A percentile compares a stretch with the other conserved stretches of the same genome.
phyloP scores from a whole-genome alignment of 2,329 filamentous ascomycete species.

The Hymenoscyphus albidus region DNA sequence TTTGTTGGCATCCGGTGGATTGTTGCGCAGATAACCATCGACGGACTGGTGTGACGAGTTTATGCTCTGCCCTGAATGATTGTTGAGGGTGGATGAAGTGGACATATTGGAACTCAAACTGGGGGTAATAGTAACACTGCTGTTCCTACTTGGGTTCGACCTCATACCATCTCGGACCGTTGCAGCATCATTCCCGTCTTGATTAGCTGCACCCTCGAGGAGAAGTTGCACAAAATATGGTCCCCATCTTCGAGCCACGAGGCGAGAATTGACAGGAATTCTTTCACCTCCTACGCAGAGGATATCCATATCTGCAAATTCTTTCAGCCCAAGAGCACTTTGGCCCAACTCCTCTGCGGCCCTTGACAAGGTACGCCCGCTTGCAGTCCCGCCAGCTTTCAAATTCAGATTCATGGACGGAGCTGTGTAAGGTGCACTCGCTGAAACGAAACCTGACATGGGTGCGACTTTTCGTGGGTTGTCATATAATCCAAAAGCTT shows the following conservation, averaged over 20 bases:
- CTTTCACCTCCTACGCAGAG: constrained; percentile 86
- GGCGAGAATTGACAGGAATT: constrained; percentile 87
- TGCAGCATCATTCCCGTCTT: constrained; percentile 69
- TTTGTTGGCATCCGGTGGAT: constrained; percentile 41
- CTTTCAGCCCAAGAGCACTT: constrained; percentile 72
- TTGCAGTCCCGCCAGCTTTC: constrained; percentile 63
- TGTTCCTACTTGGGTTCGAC: constrained; percentile 65
- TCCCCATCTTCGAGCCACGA: constrained; percentile 86
- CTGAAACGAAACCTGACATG: constrained; percentile 78
- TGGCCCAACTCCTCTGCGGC: constrained; percentile 84
- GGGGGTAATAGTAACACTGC: constrained; percentile 80
- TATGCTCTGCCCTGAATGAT: constrained; percentile 26
- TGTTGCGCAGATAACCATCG: constrained; percentile 19
- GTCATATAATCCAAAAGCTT: constrained; percentile 95
- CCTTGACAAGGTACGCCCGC: constrained; percentile 70
- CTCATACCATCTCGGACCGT: constrained; percentile 61
- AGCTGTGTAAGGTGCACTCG: constrained; percentile 65
- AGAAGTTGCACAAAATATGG: constrained; percentile 93
- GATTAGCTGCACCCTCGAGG: constrained; percentile 66
- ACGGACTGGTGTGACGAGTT: constrained; percentile 11
- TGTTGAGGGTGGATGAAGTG: constrained; percentile 44
- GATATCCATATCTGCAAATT: constrained; percentile 95
- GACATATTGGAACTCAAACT: constrained; percentile 51
- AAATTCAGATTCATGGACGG: constrained; percentile 41
- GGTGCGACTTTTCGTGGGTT: constrained; percentile 79